A percentile compares a stretch with the other conserved stretches of the same genome.
Evolutionary conservation across 345 rosid genomes (phyloP).

Genomic region (Sisymbrium irio): DNA sequence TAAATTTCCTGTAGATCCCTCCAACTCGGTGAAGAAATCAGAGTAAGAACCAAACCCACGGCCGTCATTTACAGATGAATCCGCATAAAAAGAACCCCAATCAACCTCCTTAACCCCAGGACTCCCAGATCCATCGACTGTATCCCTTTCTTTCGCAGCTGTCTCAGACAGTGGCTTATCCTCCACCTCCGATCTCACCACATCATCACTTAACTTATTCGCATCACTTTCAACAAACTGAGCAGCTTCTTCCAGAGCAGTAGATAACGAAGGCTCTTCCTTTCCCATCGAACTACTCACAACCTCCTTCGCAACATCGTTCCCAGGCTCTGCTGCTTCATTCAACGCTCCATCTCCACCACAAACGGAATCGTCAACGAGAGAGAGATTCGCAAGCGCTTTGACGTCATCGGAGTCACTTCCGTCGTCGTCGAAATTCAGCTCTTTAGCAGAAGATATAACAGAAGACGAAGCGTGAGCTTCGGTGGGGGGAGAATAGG

Average conservation of each 20-base stretch:
- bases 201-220: slow-evolving; percentile 26
- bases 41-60: slow-evolving; percentile 67
- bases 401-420: slow-evolving; percentile 55
- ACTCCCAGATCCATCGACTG: slow-evolving; percentile 39
- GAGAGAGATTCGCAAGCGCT: slow-evolving; percentile 61
- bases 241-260: slow-evolving; percentile 22
- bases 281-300: slow-evolving; percentile 13
- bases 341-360: slow-evolving; percentile 33
- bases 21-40: slow-evolving; percentile 71
- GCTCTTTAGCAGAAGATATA: slow-evolving; percentile 20
- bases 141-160: slow-evolving; percentile 17
- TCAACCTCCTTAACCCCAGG: slow-evolving; percentile 79
- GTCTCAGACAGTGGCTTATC: slow-evolving; percentile 17
- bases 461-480: slow-evolving; percentile 20
- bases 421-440: slow-evolving; percentile 37
- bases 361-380: slow-evolving; percentile 33
- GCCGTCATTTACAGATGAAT: slow-evolving; percentile 46
- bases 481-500: slow-evolving; percentile 34
- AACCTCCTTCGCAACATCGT: slow-evolving; percentile 27
- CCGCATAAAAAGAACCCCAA: slow-evolving; percentile 82
- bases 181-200: slow-evolving; percentile 31
- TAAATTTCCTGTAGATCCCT: slow-evolving; percentile 39
- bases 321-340: slow-evolving; percentile 26
- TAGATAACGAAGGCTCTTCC: slow-evolving; percentile 10
- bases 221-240: slow-evolving; percentile 28